phyloP scores from a whole-genome alignment of 228 moss, liverwort and hornwort species.

The Sphagnum fallax region DNA sequence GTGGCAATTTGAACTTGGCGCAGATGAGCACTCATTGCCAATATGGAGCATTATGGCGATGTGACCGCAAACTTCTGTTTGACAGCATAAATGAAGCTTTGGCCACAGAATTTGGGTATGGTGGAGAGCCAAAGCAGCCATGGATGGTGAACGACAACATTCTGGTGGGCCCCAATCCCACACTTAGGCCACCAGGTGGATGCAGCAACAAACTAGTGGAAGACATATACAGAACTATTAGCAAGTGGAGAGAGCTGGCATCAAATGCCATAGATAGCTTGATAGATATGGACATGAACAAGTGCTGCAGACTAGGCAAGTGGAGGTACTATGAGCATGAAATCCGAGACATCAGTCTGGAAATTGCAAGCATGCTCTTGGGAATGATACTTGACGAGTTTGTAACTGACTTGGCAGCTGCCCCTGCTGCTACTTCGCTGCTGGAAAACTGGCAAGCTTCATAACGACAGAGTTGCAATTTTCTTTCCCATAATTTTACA shows the following conservation, averaged over 20 bases:
- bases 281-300: constrained; percentile 33
- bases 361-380: constrained; percentile 32
- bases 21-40: neutral
- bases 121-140: constrained; percentile 30
- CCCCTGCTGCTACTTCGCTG: neutral
- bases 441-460: neutral
- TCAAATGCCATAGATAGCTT: constrained; percentile 33
- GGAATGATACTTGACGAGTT: constrained; percentile 25
- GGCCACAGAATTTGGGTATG: constrained; percentile 17
- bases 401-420: constrained; percentile 23
- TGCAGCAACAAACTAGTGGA: constrained; percentile 24
- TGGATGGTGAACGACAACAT: constrained; percentile 17
- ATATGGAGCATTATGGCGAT: constrained; percentile 40
- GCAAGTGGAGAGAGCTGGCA: constrained; percentile 35
- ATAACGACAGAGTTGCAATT: too few species aligned
- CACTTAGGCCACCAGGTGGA: constrained; percentile 15
- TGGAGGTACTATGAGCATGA: constrained; percentile 32
- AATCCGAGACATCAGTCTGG: constrained; percentile 17
- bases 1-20: neutral
- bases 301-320: constrained; percentile 22
- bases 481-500: too few species aligned
- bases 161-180: neutral
- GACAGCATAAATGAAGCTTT: constrained; percentile 47
- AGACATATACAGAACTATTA: constrained; percentile 46
- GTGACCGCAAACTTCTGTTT: constrained; percentile 49